phyloP scores from a whole-genome alignment of 116 monocot genomes.

The Phalaenopsis hybrid region DNA sequence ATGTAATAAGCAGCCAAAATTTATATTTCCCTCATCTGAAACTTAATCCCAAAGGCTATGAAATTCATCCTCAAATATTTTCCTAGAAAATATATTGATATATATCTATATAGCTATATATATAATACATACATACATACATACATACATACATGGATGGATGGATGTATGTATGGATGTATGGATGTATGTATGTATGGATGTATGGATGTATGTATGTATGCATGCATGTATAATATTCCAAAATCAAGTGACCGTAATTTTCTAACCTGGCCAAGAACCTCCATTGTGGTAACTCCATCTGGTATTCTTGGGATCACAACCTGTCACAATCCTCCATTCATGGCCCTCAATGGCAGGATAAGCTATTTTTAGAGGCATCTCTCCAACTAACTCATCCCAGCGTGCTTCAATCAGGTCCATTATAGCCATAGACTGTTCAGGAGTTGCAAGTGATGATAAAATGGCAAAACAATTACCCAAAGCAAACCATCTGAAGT shows the following conservation, averaged over 20 bases:
- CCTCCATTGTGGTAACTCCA: conserved; percentile 90
- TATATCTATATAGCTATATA: background rate
- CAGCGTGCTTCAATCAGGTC: conserved; percentile 66
- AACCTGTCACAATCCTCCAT: conserved; percentile 78
- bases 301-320: conserved; percentile 74
- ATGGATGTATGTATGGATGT: no score
- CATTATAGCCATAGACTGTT: conserved; percentile 68
- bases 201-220: no score
- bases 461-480: conserved; percentile 75
- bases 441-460: conserved; percentile 66
- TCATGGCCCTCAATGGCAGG: conserved; percentile 73
- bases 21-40: no score
- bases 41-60: no score
- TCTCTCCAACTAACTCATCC: conserved; percentile 75
- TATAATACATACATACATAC: background rate
- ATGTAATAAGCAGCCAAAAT: no score
- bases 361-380: conserved; percentile 68
- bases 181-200: no score
- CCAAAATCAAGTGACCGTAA: background rate
- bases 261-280: conserved; percentile 61
- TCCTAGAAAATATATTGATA: background rate
- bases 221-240: no score
- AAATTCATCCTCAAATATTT: no score
- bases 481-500: conserved; percentile 72
- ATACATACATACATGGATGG: background rate